Base-by-base conservation (phyloP, 163 green algal genomes). In the Chlamydomonas reinhardtii region DNA sequence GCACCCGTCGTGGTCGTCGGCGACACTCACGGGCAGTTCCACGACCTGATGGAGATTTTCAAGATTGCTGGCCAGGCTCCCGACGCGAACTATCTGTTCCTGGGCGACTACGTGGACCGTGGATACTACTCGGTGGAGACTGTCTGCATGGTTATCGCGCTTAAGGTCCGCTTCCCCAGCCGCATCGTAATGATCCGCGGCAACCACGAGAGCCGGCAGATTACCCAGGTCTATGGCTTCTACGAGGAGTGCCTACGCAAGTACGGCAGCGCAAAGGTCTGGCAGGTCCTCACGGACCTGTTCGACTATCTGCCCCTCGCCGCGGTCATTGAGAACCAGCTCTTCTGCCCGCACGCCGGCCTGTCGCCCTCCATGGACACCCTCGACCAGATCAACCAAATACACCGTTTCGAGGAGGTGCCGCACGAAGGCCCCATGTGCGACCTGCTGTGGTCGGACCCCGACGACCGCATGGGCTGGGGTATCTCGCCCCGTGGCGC, bases 241-340 rank as follows among this genome's bases (percentile, higher is more conserved):
- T 99, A 99, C 90, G 98, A 99, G 89, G 98, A 99, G 93, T 99
- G 98, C 93, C 90, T 99, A 69, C 91, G 98, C 32, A 99, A 99
- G 91, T 99, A 99, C 78, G 98, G 97, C 78, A 94, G 85, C 71
- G 96, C 97, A 12, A 99, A 99, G 72, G 97, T 99, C 31, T 99
- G 98, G 98, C 96, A 99, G 81, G 68, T 98, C 93, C 98, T 99
- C 86, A 99, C 97, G 31, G 98, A 99, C 93, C 89, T 99, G 19
- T 99, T 99, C 91, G 98, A 99, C 91, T 99, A 98, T 89, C 92
- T 99, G 29, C 95, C 95, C 14, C 88, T 98, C n/a, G 93, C 95
- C 43, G 95, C 95, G 39, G 91, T 98, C 61, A 95, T 97, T 69
- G 93, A 96, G 85, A 94, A 92, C 83, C 90, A 94, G 92, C 95